These are phyloP conservation scores for Aspergillus heteromorphus DNA, from an alignment of 495 filamentous ascomycete species.

Conservation along the genomic window DNA sequence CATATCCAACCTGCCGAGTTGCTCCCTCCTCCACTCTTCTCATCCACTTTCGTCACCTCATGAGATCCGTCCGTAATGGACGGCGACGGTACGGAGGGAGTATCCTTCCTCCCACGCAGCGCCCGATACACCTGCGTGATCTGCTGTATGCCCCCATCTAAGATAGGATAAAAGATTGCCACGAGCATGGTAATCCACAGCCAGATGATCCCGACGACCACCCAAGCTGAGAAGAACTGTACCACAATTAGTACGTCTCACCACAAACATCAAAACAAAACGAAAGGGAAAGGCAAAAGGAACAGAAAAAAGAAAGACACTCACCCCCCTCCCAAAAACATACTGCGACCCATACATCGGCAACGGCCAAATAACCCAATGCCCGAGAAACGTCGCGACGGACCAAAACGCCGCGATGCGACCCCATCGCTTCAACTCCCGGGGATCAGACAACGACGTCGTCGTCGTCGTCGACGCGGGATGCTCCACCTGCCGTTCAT, in stretches of 20 bases:
- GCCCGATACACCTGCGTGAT: conserved; percentile 13
- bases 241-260: too few species aligned
- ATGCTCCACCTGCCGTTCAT: background rate
- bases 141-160: conserved; percentile 31
- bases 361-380: conserved; percentile 38
- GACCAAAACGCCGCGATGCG: conserved; percentile 35
- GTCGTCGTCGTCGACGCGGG: too few species aligned
- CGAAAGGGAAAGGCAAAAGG: too few species aligned
- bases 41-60: background rate
- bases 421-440: conserved; percentile 31
- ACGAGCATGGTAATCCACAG: conserved; percentile 46
- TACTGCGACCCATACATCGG: conserved; percentile 38
- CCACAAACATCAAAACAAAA: background rate
- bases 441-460: background rate
- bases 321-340: conserved; percentile 28
- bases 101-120: background rate
- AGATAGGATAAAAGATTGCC: conserved; percentile 29
- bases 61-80: background rate
- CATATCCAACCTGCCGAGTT: too few species aligned
- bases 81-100: background rate
- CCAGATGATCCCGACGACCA: conserved; percentile 72
- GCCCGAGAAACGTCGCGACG: conserved; percentile 31
- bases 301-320: too few species aligned
- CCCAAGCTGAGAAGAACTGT: conserved; percentile 74
- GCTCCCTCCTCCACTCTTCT: background rate